Evolutionary conservation across 1,284 basidiomycete species (phyloP).

Genomic region (Sanghuangporus sanghuang): DNA sequence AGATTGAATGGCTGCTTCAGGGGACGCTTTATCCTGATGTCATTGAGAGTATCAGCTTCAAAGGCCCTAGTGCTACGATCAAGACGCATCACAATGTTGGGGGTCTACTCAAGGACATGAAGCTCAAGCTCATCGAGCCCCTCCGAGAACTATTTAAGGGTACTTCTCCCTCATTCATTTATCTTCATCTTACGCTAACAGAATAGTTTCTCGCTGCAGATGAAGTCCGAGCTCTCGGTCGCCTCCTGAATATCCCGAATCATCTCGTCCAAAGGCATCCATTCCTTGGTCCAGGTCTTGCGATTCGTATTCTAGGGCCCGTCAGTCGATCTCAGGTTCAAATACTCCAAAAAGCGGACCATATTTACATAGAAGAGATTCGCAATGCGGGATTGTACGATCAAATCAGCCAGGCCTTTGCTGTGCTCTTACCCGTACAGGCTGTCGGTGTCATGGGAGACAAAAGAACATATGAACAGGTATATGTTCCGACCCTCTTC

Average conservation of each 20-base stretch:
- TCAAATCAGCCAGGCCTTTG: slow-evolving; percentile 95
- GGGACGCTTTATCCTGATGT: slow-evolving; percentile 99
- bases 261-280: slow-evolving; percentile 96
- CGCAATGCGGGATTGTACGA: slow-evolving; percentile 89
- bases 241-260: slow-evolving; percentile 86
- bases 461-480: slow-evolving; percentile 95
- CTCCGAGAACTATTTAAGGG: slow-evolving; percentile 98
- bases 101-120: slow-evolving; percentile 96
- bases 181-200: neutral
- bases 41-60: slow-evolving; percentile 99
- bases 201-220: slow-evolving; percentile 44
- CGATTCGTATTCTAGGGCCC: slow-evolving; percentile 97
- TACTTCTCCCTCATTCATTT: slow-evolving; percentile 29
- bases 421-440: slow-evolving; percentile 92
- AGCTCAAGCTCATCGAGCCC: slow-evolving; percentile 97
- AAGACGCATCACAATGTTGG: slow-evolving; percentile 99
- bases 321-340: slow-evolving; percentile 91
- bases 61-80: slow-evolving; percentile 98
- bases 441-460: slow-evolving; percentile 99
- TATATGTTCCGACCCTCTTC: slow-evolving; percentile 27
- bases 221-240: slow-evolving; percentile 92
- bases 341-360: slow-evolving; percentile 93
- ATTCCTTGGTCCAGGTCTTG: slow-evolving; percentile 98
- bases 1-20: slow-evolving; percentile 95
- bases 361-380: slow-evolving; percentile 98